Conservation (phyloP, 495 filamentous ascomycete species). For the Ramalina peruviana region DNA sequence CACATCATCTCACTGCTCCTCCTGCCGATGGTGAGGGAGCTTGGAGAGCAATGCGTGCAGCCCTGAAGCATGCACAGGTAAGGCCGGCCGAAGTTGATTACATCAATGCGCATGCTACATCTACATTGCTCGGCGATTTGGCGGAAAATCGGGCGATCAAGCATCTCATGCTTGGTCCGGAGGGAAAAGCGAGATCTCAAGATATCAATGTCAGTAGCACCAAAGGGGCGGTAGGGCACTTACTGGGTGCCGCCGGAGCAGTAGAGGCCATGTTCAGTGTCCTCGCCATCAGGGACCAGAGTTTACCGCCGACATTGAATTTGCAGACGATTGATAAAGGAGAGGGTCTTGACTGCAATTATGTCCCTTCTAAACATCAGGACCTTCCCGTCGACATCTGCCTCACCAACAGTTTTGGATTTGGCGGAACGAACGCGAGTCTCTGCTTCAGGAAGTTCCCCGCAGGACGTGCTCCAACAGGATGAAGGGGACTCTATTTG, state of each 20-base stretch:
- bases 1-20: constrained; percentile 85
- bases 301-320: constrained; percentile 80
- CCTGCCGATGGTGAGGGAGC: constrained; percentile 70
- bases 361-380: constrained; percentile 61
- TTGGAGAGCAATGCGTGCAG: constrained; percentile 68
- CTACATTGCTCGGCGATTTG: constrained; percentile 68
- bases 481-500: too few relatives aligned
- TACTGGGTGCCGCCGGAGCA: constrained; percentile 81
- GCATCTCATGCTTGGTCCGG: constrained; percentile 55
- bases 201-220: constrained; percentile 81
- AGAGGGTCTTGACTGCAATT: constrained; percentile 68
- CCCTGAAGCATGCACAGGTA: constrained; percentile 58
- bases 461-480: too few relatives aligned
- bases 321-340: constrained; percentile 44
- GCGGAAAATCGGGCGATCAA: constrained; percentile 83
- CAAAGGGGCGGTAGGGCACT: constrained; percentile 85
- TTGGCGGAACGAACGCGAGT: constrained; percentile 90
- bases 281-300: constrained; percentile 59
- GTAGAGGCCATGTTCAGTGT: constrained; percentile 79
- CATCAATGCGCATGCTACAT: constrained; percentile 91
- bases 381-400: constrained; percentile 56
- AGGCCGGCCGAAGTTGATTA: constrained; percentile 67
- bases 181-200: constrained; percentile 44
- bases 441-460: constrained; percentile 55
- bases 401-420: constrained; percentile 92